These are phyloP conservation scores for Aphanomyces astaci DNA, from an alignment of 352 stramenopile species.

Conservation along the genomic window DNA sequence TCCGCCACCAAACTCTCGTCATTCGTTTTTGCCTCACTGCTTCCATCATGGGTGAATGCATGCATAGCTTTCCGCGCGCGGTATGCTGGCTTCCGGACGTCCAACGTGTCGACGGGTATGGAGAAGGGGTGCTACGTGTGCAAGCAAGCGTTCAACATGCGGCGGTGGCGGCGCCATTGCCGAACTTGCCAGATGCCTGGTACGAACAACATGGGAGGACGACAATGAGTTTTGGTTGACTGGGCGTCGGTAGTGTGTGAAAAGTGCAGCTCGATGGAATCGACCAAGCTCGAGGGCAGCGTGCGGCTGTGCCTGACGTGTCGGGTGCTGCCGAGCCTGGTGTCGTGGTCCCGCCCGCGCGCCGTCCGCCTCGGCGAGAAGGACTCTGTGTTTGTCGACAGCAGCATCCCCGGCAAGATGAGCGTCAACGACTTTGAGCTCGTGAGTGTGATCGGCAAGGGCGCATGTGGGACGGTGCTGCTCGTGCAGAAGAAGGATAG, in stretches of 20 bases:
- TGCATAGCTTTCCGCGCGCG: constrained; percentile 47
- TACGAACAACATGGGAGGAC: too few relatives aligned
- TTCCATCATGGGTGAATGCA: neutral
- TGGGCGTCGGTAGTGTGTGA: constrained; percentile 35
- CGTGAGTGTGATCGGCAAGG: constrained; percentile 59
- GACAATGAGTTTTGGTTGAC: neutral
- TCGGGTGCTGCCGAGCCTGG: constrained; percentile 46
- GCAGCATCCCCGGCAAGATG: constrained; percentile 57
- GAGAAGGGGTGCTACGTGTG: constrained; percentile 60
- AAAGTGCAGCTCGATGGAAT: constrained; percentile 59
- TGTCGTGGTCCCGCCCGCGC: constrained; percentile 59
- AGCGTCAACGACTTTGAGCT: constrained; percentile 69
- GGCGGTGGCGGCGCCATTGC: constrained; percentile 59
- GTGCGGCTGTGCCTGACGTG: constrained; percentile 58
- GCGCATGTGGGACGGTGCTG: constrained; percentile 61
- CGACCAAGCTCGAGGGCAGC: constrained; percentile 52
- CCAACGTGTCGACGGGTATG: constrained; percentile 61
- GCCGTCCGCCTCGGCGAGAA: constrained; percentile 58
- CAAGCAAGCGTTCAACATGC: constrained; percentile 61
- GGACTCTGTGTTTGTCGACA: constrained; percentile 57
- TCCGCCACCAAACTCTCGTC: too few relatives aligned
- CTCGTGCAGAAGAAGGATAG: constrained; percentile 64
- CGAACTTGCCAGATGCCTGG: constrained; percentile 52
- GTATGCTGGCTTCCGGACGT: constrained; percentile 67
- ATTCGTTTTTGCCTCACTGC: too few relatives aligned